phyloP scores from a whole-genome alignment of 768 basidiomycete genomes.

The Rhodotorula toruloides region DNA sequence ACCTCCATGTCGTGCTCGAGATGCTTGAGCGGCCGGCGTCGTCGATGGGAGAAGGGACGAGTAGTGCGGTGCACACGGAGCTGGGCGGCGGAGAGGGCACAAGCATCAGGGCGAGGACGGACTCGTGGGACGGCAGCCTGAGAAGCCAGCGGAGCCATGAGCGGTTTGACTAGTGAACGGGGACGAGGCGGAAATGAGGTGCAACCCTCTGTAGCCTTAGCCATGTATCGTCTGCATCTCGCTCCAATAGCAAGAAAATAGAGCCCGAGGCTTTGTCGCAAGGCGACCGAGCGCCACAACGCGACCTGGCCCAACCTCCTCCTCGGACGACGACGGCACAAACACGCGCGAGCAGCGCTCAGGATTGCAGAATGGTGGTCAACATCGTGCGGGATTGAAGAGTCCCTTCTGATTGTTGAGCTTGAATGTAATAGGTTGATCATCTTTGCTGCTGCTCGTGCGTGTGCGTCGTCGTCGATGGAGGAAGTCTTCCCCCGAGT shows the following conservation, averaged over 20 bases:
- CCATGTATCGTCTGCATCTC: no score
- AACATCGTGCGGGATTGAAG: slow-evolving; percentile 15
- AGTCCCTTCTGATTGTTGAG: slow-evolving; percentile 24
- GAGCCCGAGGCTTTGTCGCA: no score
- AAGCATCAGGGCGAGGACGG: neutral
- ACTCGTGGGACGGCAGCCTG: neutral
- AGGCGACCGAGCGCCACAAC: no score
- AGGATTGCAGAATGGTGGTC: slow-evolving; percentile 23
- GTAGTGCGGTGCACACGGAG: neutral
- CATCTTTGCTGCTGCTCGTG: neutral
- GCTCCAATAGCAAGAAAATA: no score
- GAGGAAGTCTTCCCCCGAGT: neutral
- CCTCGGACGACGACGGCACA: no score
- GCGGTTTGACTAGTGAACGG: no score
- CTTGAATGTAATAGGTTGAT: slow-evolving; percentile 13
- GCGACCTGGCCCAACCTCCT: no score
- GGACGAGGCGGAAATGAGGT: no score
- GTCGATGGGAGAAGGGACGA: neutral
- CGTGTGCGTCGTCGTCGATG: neutral
- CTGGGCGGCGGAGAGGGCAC: neutral
- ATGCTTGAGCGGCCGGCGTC: neutral
- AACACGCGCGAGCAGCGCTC: neutral
- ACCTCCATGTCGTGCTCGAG: neutral
- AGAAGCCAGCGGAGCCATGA: no score
- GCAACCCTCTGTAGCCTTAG: no score